These are phyloP conservation scores for Prunus fruticosa DNA, from an alignment of 306 rosid species.

Conservation along the genomic window DNA sequence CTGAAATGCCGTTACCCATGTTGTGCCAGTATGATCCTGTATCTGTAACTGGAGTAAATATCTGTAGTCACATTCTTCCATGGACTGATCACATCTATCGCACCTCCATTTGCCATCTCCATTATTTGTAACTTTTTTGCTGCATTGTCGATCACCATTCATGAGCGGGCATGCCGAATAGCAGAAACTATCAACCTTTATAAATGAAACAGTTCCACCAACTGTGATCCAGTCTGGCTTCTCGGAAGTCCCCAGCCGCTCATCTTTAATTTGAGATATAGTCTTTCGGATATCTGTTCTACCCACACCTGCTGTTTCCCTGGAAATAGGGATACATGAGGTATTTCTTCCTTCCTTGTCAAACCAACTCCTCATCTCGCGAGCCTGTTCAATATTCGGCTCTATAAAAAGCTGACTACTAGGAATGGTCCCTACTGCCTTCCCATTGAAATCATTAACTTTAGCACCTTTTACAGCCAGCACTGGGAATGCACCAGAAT, in stretches of 20 bases:
- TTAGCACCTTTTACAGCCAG: constrained; percentile 72
- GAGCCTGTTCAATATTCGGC: constrained; percentile 62
- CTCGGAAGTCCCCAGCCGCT: constrained; percentile 84
- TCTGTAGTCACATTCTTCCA: constrained; percentile 76
- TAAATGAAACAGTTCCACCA: constrained; percentile 54
- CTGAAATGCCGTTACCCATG: constrained; percentile 94
- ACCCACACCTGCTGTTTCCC: constrained; percentile 43
- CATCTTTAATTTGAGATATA: constrained; percentile 81
- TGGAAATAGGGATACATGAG: constrained; percentile 63
- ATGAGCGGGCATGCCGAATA: constrained; percentile 81
- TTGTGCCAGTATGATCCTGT: constrained; percentile 77
- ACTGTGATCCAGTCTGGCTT: constrained; percentile 94
- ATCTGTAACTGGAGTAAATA: constrained; percentile 76
- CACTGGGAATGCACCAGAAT: constrained; percentile 71
- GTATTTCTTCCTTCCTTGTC: constrained; percentile 69
- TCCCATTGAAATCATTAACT: constrained; percentile 83
- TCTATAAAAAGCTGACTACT: constrained; percentile 72
- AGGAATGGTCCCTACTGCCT: constrained; percentile 65
- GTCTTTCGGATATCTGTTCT: constrained; percentile 60
- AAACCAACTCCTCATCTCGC: constrained; percentile 61
- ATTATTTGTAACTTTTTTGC: constrained; percentile 75
- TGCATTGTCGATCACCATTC: constrained; percentile 82
- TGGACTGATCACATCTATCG: constrained; percentile 65
- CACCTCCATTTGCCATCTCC: constrained; percentile 95
- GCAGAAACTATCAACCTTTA: constrained; percentile 74